Base-by-base conservation (phyloP, 106 monocot genomes). In the Platanthera zijinensis region DNA sequence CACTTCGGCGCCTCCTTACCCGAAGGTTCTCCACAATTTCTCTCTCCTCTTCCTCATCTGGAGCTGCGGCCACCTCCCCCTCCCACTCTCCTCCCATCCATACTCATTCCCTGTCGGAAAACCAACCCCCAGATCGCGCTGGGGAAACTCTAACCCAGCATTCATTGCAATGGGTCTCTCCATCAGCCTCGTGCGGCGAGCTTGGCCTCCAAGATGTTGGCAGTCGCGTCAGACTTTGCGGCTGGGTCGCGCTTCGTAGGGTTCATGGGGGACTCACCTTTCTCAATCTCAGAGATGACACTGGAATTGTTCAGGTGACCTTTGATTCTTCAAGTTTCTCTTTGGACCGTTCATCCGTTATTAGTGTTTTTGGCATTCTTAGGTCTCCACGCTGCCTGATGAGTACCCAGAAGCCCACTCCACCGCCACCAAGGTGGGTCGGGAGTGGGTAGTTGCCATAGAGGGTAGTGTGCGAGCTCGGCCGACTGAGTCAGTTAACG, bases 191-290 rank as follows among this genome's bases (percentile, higher is more conserved):
- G 10, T 99, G 97, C 49, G 94, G 97, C 21, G 94, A 92, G 32
- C 45, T 99, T 52, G 83, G 90, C 48, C 72, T 78, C 10, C 85
- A 49, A 8, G 94, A 94, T 61, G 88, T 92, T 57, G 97, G 97
- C 12, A 76, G 77, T 22, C 86, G 88, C 30, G 97, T 99, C 69
- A 57, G 76, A 32, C 86, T 99, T 51, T 92, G 94, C 57, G 97
- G 97, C 6, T 99, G 97, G 94, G 97, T 99, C 47, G 94, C 94
- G 4, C 79, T 99, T 13, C 97, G 88, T 59, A 68, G 97, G 82
- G 75, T 90, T 66, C 97, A 99, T 21, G 94, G 92, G 8, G 94
- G 97, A 0, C 86, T 99, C 64, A 99, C 94, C 57, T 99, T 99
- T 54, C 70, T 99, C 9, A 99, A 89, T 72, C 86, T 99, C 6